These are phyloP conservation scores for Multifurca ochricompacta DNA, from an alignment of 768 basidiomycete species.

Conservation along the genomic window DNA sequence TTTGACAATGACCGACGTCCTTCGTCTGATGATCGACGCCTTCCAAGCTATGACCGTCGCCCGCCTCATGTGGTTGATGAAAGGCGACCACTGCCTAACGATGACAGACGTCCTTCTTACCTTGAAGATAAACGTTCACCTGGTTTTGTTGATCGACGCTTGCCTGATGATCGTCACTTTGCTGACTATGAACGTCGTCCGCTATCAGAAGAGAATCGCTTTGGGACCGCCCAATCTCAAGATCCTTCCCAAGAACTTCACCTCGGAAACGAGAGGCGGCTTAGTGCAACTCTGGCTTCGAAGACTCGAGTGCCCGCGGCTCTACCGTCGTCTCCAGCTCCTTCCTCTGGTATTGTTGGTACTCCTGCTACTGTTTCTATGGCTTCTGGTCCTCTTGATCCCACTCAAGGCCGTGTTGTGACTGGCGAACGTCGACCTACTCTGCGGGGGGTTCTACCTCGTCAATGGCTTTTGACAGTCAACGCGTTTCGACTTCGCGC, in stretches of 20 bases:
- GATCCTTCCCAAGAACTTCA: neutral
- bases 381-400: neutral
- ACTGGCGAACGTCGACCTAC: neutral
- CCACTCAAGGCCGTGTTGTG: neutral
- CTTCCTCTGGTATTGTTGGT: neutral
- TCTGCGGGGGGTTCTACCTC: neutral
- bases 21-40: conserved; percentile 41
- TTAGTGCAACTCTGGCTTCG: neutral
- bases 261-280: conserved; percentile 6
- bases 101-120: conserved; percentile 20
- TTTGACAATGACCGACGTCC: conserved; percentile 33
- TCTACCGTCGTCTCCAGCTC: neutral
- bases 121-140: conserved; percentile 22
- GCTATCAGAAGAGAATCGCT: conserved; percentile 9
- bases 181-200: conserved; percentile 17
- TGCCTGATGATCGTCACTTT: conserved; percentile 1
- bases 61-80: conserved; percentile 9
- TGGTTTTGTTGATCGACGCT: conserved; percentile 10
- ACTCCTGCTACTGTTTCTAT: neutral
- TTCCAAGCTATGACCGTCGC: conserved; percentile 11
- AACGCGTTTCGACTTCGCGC: conserved; percentile 14
- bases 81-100: conserved; percentile 11
- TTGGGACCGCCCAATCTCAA: conserved; percentile 16
- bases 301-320: conserved; percentile 2
- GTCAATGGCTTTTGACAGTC: neutral